These are phyloP conservation scores for Penicillium waksmanii DNA, from an alignment of 495 filamentous ascomycete genomes.

Conservation along the genomic window DNA sequence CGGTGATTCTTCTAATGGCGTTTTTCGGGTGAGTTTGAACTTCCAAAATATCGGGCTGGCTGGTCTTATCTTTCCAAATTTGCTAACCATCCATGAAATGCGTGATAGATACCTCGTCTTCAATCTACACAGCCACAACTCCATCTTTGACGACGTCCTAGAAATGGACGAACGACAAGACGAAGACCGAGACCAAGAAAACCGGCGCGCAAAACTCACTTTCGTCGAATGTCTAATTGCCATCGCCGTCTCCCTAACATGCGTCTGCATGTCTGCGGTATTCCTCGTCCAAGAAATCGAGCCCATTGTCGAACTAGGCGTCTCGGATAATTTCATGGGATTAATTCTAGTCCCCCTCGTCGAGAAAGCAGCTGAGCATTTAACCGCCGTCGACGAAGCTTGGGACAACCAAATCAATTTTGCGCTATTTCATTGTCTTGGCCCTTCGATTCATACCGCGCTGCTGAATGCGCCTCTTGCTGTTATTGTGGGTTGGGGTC, in stretches of 20 bases:
- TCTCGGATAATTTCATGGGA: constrained; percentile 82
- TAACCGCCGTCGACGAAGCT: constrained; percentile 90
- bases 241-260: constrained; percentile 65
- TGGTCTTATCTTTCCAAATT: not conserved
- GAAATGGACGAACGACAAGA: constrained; percentile 73
- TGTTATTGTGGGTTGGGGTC: constrained; percentile 84
- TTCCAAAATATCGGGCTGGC: too few relatives aligned
- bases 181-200: constrained; percentile 67
- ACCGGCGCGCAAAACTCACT: constrained; percentile 71
- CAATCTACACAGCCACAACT: constrained; percentile 81
- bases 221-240: constrained; percentile 74
- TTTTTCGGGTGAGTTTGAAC: constrained; percentile 57
- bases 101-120: constrained; percentile 70
- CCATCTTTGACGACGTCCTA: constrained; percentile 73
- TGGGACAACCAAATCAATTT: constrained; percentile 75
- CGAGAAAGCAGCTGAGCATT: constrained; percentile 89
- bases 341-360: constrained; percentile 76
- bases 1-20: constrained; percentile 78
- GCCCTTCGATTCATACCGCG: constrained; percentile 86
- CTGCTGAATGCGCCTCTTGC: constrained; percentile 86
- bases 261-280: constrained; percentile 79
- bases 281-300: constrained; percentile 82
- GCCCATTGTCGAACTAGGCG: constrained; percentile 65
- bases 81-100: constrained; percentile 5
- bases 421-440: constrained; percentile 86